Base-by-base conservation (phyloP, 163 green algal genomes). In the Chlorella variabilis region DNA sequence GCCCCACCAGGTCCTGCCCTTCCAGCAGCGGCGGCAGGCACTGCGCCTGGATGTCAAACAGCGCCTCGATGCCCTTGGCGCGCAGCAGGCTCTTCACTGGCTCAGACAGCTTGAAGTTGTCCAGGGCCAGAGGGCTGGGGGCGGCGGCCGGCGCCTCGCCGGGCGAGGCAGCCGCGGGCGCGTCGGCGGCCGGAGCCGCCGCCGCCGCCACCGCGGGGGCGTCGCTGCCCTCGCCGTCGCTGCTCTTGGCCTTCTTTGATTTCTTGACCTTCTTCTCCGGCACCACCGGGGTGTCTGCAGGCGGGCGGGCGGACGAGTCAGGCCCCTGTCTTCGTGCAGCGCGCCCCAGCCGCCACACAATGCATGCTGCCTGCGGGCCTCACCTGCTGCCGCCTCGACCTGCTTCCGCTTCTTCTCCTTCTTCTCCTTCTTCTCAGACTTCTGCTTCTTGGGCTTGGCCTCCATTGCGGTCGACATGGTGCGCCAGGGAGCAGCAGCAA, bases 1-100 rank as follows among this genome's bases (percentile, higher is more conserved):
- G 86, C 17, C 94, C 97, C 4, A 99, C 93, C 34, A 99, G 78
- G 78, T 99, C 97, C 23, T 88, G 89, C 18, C 97, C 97, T 17
- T 89, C 89, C 15, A 98, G 65, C 27, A 86, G 27, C 71, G 79
- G 71, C 11, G 84, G 56, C 29, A 93, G 87, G 49, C 91, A 97
- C 69, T 95, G 84, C 8, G 94, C 93, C 83, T 93, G 89, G 75
- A 93, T 92, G 51, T 81, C 71, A 76, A 92, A 93, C 41, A 98
- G 88, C 1, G 85, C 42, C 23, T 88, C 59, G 62, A 98, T 96
- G 78, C 91, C 91, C 61, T 96, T 96, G 41, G 62, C 78, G 18
- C 82, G 76, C 68, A 98, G 88, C 70, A 93, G 84, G 11, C 79
- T 81, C 82, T 96, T 96, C 38, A 98, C 83, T 17, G 81, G 77